Conservation (phyloP, 805 yeast species). For the Wilhelminamyces savonicus region DNA sequence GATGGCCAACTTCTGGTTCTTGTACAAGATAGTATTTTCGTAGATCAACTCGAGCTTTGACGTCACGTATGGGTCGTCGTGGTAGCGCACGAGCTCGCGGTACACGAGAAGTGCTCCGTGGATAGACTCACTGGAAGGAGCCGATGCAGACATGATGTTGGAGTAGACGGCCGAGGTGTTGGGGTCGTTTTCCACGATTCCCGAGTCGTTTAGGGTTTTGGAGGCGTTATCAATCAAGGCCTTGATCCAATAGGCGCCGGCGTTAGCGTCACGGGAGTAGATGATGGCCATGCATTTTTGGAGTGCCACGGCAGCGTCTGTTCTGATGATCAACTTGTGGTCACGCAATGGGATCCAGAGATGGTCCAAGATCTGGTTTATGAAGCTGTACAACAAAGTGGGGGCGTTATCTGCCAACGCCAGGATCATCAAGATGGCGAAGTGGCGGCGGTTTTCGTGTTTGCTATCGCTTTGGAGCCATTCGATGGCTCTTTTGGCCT, state of each 20-base stretch:
- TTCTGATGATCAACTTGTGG: conserved; percentile 63
- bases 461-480: conserved; percentile 81
- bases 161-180: conserved; percentile 10
- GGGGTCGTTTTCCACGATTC: conserved; percentile 1
- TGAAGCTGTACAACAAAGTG: conserved; percentile 70
- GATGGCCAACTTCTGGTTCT: conserved; percentile 68
- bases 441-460: conserved; percentile 82
- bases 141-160: conserved; percentile 11
- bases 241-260: conserved; percentile 71
- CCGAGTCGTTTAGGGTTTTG: conserved; percentile 40
- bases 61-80: conserved; percentile 67
- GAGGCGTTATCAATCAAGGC: conserved; percentile 65
- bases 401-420: conserved; percentile 87
- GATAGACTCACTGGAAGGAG: conserved; percentile 49
- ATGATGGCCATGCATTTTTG: conserved; percentile 74
- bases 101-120: conserved; percentile 84
- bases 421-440: conserved; percentile 76
- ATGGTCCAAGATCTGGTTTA: conserved; percentile 70
- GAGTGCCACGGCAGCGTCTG: conserved; percentile 78
- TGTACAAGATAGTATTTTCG: conserved; percentile 65
- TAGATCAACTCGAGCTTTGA: conserved; percentile 72
- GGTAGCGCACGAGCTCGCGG: conserved; percentile 61
- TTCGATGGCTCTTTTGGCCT: conserved; percentile 83
- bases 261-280: conserved; percentile 65
- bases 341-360: conserved; percentile 88